Base-by-base conservation (phyloP, 2,329 filamentous ascomycete species). In the Xylaria sp. region DNA sequence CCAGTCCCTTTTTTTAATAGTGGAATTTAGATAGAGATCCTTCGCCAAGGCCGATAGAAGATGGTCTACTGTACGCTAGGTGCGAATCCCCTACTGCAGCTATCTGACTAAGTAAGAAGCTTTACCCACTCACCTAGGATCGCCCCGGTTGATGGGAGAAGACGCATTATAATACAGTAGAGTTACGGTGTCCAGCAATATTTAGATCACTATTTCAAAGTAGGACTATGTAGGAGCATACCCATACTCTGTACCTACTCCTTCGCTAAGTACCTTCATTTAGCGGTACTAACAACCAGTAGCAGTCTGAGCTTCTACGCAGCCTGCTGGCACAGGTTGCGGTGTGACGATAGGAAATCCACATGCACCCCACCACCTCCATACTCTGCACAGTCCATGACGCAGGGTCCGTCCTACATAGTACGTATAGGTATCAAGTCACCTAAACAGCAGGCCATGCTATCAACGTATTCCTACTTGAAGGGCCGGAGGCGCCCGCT, bases 1-100 rank as follows among this genome's bases (percentile, higher is more conserved):
- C 22, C 50, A 57, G 63, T 36, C 47, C 50, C 50, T 56, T 54
- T 36, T 61, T 29, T 53, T 44, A 59, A 47, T 61, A 51, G 44
- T 60, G 31, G 22, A 58, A 54, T 45, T 51, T 9, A 25, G 45
- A 64, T 44, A 56, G 44, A 57, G 50, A 68, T 68, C 59, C 63
- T 66, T 57, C 44, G 66, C 66, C 66, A 68, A 68, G 66, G 22
- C 49, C 27, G 53, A 31, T 49, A 49, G 31, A 61, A 67, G 51
- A 61, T 58, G 31, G 39, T 54, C 51, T 56, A 56, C 45, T 29
- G 31, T 42, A 56, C 51, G 49, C 60, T 62, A 61, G 33, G 27
- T 4, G 33, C 11, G 49, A 49, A 7, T 51, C 63, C 53, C 39
- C 54, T 63, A 65, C 62, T 60, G 53, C 62, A 65, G 66, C 47